These are phyloP conservation scores for Lepiota venenata DNA, from an alignment of 768 basidiomycete species.

Conservation along the genomic window DNA sequence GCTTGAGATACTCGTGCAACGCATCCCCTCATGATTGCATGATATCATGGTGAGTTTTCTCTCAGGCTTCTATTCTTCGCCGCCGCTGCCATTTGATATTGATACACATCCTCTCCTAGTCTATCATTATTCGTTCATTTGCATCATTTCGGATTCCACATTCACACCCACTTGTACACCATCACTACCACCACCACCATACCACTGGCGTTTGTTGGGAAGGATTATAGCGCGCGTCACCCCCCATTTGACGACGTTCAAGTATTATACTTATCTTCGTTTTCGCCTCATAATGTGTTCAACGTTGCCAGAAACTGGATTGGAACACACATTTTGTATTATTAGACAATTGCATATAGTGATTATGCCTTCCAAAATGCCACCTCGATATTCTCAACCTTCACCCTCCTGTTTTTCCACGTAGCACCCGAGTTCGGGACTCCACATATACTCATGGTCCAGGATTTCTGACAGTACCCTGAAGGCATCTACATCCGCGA, in stretches of 20 bases:
- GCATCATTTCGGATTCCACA: neutral
- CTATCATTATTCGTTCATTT: neutral
- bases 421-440: constrained; percentile 40
- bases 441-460: constrained; percentile 72
- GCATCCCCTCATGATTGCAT: too few relatives aligned
- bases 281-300: neutral
- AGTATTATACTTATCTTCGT: neutral
- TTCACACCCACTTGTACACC: neutral
- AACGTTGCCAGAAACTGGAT: too few relatives aligned
- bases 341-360: too few relatives aligned
- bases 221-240: neutral
- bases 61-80: neutral
- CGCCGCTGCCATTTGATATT: neutral
- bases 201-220: neutral
- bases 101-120: neutral
- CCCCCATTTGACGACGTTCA: neutral
- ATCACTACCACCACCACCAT: neutral
- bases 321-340: too few relatives aligned
- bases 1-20: neutral
- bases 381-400: neutral
- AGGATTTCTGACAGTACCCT: constrained; percentile 57
- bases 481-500: constrained; percentile 67
- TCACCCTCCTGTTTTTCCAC: constrained; percentile 25
- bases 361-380: too few relatives aligned
- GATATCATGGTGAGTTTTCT: neutral